Percentiles rank a stretch among this genome's conserved stretches.
phyloP scores from a whole-genome alignment of 345 rosid genomes.

The Laguncularia racemosa region DNA sequence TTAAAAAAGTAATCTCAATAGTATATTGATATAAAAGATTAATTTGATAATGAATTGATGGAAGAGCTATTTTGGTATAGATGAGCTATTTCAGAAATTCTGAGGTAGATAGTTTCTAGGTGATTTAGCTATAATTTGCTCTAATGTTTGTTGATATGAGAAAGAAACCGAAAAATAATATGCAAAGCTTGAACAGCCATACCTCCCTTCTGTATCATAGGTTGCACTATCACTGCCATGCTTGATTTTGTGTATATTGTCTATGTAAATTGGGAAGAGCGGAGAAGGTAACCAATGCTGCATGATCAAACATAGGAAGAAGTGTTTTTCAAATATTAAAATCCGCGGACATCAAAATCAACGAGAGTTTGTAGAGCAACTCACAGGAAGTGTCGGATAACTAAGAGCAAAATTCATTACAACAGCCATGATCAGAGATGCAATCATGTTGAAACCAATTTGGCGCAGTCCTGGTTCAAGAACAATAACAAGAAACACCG shows the following conservation, averaged over 20 bases:
- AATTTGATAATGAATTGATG: not conserved
- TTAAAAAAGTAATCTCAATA: too few species aligned
- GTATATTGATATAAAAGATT: too few species aligned
- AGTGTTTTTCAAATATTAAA: not conserved
- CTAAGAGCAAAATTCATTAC: conserved; percentile 41
- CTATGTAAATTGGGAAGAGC: conserved; percentile 57
- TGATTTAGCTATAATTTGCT: too few species aligned
- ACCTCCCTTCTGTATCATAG: conserved; percentile 83
- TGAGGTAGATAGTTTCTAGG: too few species aligned
- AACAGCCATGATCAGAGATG: conserved; percentile 37
- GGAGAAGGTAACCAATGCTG: conserved; percentile 85
- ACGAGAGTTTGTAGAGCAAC: not conserved
- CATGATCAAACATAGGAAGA: not conserved
- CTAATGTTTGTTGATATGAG: too few species aligned
- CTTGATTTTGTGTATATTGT: conserved; percentile 67
- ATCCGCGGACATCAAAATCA: not conserved
- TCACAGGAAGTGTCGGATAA: conserved; percentile 64
- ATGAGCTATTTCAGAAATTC: not conserved
- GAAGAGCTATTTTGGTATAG: not conserved
- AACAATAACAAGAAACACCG: not conserved
- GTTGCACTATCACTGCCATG: conserved; percentile 67
- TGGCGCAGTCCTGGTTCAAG: conserved; percentile 37
- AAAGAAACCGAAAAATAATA: too few species aligned
- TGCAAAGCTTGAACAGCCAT: not conserved
- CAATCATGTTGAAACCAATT: conserved; percentile 59